Evolutionary conservation across 1,284 basidiomycete genomes (phyloP).

Genomic region (Ustilago curta): DNA sequence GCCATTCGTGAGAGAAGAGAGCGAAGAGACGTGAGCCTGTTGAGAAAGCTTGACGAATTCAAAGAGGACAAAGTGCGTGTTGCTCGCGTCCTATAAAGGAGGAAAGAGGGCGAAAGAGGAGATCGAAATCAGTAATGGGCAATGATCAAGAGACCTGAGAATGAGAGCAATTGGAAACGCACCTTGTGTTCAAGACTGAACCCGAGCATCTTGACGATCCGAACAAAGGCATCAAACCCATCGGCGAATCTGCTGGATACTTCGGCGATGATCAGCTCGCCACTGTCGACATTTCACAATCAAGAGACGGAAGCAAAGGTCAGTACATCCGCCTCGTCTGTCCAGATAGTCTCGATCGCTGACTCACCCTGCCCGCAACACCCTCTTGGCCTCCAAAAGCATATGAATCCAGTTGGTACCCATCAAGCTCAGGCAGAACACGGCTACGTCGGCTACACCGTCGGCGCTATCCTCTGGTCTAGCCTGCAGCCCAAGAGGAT

Average conservation of each 20-base stretch:
- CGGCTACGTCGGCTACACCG: conserved; percentile 85
- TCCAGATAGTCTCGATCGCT: conserved; percentile 67
- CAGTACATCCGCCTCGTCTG: conserved; percentile 3
- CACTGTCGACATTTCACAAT: conserved; percentile 65
- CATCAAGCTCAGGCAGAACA: conserved; percentile 96
- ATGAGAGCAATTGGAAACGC: not conserved
- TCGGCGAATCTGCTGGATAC: conserved; percentile 73
- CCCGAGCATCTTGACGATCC: conserved; percentile 80
- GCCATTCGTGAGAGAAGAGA: not conserved
- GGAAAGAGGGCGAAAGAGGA: not conserved
- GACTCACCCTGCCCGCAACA: conserved; percentile 77
- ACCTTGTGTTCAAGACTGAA: conserved; percentile 79
- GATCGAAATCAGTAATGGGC: not conserved
- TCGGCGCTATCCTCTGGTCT: conserved; percentile 10
- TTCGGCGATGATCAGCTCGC: conserved; percentile 91
- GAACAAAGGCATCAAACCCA: conserved; percentile 77
- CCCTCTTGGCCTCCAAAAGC: conserved; percentile 87
- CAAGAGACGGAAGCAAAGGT: conserved; percentile 71
- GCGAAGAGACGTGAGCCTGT: not conserved
- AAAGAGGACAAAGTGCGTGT: conserved; percentile 60
- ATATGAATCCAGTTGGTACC: conserved; percentile 94
- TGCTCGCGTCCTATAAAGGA: conserved; percentile 38
- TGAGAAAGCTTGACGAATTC: conserved; percentile 49
- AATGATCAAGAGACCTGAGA: not conserved
- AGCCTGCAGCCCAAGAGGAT: conserved; percentile 21